Evolutionary conservation across 768 basidiomycete species (phyloP).

Genomic region (Floccularia luteovirens): DNA sequence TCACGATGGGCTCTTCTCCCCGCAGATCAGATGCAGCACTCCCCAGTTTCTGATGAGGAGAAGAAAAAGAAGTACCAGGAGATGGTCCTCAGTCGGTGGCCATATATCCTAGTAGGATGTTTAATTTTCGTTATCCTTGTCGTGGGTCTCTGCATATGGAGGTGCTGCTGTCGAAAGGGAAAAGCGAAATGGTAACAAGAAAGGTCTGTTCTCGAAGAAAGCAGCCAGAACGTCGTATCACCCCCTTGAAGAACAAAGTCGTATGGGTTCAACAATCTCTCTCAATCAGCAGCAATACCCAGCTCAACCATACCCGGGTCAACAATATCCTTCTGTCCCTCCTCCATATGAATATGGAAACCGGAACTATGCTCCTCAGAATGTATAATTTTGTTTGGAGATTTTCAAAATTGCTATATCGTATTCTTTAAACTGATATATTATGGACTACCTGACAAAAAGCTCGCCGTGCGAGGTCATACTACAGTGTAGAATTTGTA

Average conservation of each 20-base stretch:
- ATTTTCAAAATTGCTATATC: too few relatives aligned
- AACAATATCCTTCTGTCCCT: too few relatives aligned
- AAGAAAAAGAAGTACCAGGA: slow-evolving; percentile 63
- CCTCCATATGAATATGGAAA: too few relatives aligned
- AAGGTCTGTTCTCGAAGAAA: slow-evolving; percentile 15
- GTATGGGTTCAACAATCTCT: slow-evolving; percentile 2
- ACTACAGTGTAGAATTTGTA: too few relatives aligned
- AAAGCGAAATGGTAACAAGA: slow-evolving; percentile 8
- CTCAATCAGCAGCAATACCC: not conserved
- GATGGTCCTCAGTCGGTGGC: slow-evolving; percentile 63
- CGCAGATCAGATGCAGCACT: slow-evolving; percentile 45
- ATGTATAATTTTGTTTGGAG: not conserved
- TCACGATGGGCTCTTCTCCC: slow-evolving; percentile 56
- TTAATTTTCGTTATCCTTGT: slow-evolving; percentile 40
- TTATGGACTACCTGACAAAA: too few relatives aligned
- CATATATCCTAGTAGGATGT: slow-evolving; percentile 59
- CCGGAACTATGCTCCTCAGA: not conserved
- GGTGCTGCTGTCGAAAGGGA: slow-evolving; percentile 43
- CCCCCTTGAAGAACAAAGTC: slow-evolving; percentile 18
- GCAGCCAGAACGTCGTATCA: slow-evolving; percentile 20
- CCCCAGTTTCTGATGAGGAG: slow-evolving; percentile 55
- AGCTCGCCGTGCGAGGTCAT: too few relatives aligned
- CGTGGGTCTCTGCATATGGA: slow-evolving; percentile 46
- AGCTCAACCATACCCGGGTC: too few relatives aligned
- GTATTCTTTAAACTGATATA: too few relatives aligned